These are phyloP conservation scores for Epichloe hybrida DNA, from an alignment of 2,329 filamentous ascomycete genomes.

Conservation along the genomic window DNA sequence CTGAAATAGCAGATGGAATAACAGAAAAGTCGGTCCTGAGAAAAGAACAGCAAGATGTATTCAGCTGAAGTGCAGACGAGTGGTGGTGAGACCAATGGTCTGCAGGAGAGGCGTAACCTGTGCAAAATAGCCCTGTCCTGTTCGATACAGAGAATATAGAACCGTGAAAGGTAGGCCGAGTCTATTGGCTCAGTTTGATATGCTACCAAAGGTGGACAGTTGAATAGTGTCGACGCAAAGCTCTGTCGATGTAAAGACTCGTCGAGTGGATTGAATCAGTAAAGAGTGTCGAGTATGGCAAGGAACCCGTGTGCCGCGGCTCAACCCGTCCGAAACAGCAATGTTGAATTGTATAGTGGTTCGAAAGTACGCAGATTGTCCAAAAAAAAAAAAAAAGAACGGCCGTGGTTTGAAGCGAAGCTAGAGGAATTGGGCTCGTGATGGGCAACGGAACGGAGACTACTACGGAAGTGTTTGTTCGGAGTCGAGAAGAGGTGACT, in stretches of 20 bases:
- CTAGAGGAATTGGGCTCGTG: neutral
- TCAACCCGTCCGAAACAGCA: conserved; percentile 4
- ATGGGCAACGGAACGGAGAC: neutral
- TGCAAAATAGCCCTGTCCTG: neutral
- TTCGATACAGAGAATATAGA: neutral
- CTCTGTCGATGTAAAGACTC: neutral
- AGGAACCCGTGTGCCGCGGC: conserved; percentile 1
- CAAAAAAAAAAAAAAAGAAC: neutral
- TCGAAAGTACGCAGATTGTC: conserved; percentile 1
- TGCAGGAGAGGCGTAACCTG: neutral
- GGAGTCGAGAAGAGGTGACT: neutral
- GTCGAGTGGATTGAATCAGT: neutral
- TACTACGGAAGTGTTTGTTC: neutral
- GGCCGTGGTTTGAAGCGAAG: conserved; percentile 7
- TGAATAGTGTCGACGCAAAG: neutral
- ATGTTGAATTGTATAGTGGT: neutral
- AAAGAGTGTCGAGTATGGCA: conserved; percentile 1
- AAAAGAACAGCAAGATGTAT: neutral
- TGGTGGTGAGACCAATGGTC: neutral
- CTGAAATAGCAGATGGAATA: too few relatives aligned
- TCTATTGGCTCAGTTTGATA: neutral
- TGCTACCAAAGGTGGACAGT: neutral
- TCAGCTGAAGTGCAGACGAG: neutral
- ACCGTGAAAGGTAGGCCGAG: neutral
- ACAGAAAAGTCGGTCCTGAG: neutral